Evolutionary conservation across 2,329 filamentous ascomycete species (phyloP).

Genomic region (Pseudomassariella vexata): DNA sequence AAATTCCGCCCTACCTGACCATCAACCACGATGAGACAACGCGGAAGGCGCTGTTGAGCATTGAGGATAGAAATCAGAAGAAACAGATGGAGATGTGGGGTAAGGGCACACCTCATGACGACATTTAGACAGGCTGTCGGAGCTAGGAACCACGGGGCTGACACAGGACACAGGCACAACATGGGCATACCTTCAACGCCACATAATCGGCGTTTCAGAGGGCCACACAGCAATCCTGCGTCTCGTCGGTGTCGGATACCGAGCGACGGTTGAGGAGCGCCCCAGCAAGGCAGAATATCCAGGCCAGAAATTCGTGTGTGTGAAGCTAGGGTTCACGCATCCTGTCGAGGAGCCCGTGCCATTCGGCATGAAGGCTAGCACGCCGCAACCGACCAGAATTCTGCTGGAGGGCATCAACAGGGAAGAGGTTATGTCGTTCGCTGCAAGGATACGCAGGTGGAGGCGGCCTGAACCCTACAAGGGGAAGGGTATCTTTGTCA

Average conservation of each 20-base stretch:
- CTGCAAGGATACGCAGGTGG: constrained; percentile 83
- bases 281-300: constrained; percentile 69
- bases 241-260: constrained; percentile 91
- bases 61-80: constrained; percentile 62
- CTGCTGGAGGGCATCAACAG: constrained; percentile 84
- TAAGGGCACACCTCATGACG: too few relatives aligned
- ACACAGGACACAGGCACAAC: too few relatives aligned
- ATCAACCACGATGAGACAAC: constrained; percentile 61
- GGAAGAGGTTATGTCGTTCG: constrained; percentile 84
- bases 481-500: constrained; percentile 98
- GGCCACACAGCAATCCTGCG: constrained; percentile 91
- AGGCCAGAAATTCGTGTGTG: constrained; percentile 81
- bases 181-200: constrained; percentile 83
- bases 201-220: constrained; percentile 91
- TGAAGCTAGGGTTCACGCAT: constrained; percentile 97
- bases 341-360: constrained; percentile 87
- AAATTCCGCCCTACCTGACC: constrained; percentile 72
- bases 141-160: constrained; percentile 12
- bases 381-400: constrained; percentile 85
- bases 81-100: constrained; percentile 95
- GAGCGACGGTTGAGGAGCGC: constrained; percentile 76
- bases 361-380: constrained; percentile 74
- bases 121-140: constrained; percentile 1
- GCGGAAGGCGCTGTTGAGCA: constrained; percentile 60
- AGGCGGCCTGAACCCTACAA: constrained; percentile 95